A percentile compares a stretch with the other conserved stretches of the same genome.
These are phyloP conservation scores for Diplotaxis tenuifolia DNA, from an alignment of 345 rosid genomes.

Conservation along the genomic window DNA sequence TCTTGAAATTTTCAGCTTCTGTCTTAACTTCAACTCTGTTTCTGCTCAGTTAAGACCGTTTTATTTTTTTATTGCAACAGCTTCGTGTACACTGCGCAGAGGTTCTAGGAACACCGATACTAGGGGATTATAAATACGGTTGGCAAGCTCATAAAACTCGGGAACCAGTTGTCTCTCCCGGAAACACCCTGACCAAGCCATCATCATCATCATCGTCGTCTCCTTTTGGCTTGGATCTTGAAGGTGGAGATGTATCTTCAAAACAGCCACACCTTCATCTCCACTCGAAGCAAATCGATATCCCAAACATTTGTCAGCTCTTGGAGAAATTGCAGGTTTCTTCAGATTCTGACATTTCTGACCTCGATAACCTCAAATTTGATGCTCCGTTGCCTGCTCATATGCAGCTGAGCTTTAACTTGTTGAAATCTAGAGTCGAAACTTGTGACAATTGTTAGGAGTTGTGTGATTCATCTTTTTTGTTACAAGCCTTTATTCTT, in stretches of 20 bases:
- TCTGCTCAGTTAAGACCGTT: no score
- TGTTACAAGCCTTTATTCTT: background rate
- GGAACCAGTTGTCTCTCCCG: conserved; percentile 20
- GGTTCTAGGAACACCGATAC: conserved; percentile 83
- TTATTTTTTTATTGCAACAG: conserved; percentile 39
- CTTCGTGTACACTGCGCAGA: conserved; percentile 95
- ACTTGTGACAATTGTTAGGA: conserved; percentile 9
- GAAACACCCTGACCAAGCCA: conserved; percentile 20
- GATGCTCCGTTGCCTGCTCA: conserved; percentile 77
- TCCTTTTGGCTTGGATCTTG: conserved; percentile 69
- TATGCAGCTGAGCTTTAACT: conserved; percentile 73
- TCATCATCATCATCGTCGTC: conserved; percentile 3
- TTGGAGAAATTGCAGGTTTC: conserved; percentile 40
- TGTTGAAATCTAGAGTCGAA: conserved; percentile 44
- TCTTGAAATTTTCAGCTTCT: conserved; percentile 9
- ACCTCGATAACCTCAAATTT: conserved; percentile 49
- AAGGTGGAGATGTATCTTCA: conserved; percentile 63
- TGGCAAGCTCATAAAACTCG: conserved; percentile 71
- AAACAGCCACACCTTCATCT: conserved; percentile 81
- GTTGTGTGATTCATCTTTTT: background rate
- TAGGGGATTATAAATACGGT: conserved; percentile 88
- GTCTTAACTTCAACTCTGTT: background rate
- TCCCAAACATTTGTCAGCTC: conserved; percentile 65
- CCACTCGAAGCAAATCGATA: conserved; percentile 68
- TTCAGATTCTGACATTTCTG: conserved; percentile 47